A percentile compares a stretch with the other conserved stretches of the same genome.
Evolutionary conservation across 139 green algal genomes (phyloP).

Genomic region (Chlorella sp.): DNA sequence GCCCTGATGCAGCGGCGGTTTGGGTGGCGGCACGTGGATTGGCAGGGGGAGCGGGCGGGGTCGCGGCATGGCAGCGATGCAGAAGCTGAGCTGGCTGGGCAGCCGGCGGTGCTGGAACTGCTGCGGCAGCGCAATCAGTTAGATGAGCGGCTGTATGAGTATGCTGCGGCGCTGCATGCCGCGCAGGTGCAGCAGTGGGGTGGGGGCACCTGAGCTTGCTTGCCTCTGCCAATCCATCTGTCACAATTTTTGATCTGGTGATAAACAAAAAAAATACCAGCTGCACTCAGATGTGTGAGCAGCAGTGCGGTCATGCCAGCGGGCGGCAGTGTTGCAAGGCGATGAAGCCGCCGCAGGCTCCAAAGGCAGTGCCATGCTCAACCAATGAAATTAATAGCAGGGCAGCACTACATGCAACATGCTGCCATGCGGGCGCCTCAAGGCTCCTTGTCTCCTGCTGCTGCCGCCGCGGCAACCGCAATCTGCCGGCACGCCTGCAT

Average conservation of each 20-base stretch:
- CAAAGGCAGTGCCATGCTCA: too few species aligned
- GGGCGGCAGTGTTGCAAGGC: too few species aligned
- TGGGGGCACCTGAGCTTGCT: background rate
- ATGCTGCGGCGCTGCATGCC: conserved; percentile 13
- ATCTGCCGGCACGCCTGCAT: too few species aligned
- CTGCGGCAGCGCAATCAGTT: background rate
- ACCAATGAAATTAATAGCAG: too few species aligned
- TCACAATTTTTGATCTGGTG: too few species aligned
- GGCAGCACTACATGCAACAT: too few species aligned
- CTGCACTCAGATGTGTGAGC: too few species aligned
- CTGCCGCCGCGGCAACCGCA: background rate
- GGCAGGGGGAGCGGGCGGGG: conserved; percentile 18
- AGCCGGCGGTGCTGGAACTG: background rate
- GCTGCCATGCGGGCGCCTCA: too few species aligned
- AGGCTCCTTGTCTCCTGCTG: background rate
- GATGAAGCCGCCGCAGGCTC: too few species aligned
- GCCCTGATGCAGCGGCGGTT: conserved; percentile 17
- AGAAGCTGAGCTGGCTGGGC: conserved; percentile 1
- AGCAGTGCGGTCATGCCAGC: too few species aligned
- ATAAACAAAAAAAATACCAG: too few species aligned
- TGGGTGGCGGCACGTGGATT: conserved; percentile 28
- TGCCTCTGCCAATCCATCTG: too few species aligned
- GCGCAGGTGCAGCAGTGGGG: background rate
- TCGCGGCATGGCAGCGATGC: background rate
- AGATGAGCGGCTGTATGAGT: conserved; percentile 33